Conservation (phyloP, 2,329 filamentous ascomycete genomes). For the Fusarium lateritium region DNA sequence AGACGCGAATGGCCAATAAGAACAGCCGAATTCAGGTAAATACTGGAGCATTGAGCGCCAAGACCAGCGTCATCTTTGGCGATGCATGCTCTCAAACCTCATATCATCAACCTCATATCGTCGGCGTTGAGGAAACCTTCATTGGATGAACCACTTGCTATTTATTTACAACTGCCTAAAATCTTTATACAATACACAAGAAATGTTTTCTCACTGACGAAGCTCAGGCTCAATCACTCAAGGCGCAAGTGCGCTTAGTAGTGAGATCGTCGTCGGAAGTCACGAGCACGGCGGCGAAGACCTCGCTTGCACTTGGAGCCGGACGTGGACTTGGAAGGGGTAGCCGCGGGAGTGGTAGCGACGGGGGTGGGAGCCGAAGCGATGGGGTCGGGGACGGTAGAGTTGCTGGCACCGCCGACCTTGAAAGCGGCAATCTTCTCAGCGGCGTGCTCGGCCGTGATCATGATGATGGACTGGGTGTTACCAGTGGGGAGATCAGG, state of each 20-base stretch:
- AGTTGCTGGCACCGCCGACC: conserved; percentile 28
- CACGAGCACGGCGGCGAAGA: conserved; percentile 14
- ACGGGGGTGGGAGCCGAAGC: conserved; percentile 23
- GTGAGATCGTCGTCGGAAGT: conserved; percentile 32
- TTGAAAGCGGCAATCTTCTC: conserved; percentile 44
- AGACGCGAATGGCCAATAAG: background rate
- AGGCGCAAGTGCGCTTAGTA: conserved; percentile 1
- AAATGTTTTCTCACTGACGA: conserved; percentile 11
- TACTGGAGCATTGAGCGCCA: background rate
- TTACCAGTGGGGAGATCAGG: conserved; percentile 59
- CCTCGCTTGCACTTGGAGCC: conserved; percentile 24
- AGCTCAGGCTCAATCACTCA: background rate
- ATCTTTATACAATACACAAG: conserved; percentile 20
- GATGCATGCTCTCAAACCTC: background rate
- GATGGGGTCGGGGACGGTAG: conserved; percentile 26
- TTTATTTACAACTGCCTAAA: conserved; percentile 24
- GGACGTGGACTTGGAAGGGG: conserved; percentile 1
- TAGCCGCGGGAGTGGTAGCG: conserved; percentile 2
- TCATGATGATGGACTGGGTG: conserved; percentile 50
- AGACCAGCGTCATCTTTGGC: background rate
- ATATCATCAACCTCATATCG: background rate
- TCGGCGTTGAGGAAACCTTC: accelerated
- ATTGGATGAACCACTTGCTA: background rate
- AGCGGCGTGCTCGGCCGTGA: conserved; percentile 47
- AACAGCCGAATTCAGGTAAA: accelerated